phyloP scores from a whole-genome alignment of 345 rosid genomes.

The Euphorbia peplus region DNA sequence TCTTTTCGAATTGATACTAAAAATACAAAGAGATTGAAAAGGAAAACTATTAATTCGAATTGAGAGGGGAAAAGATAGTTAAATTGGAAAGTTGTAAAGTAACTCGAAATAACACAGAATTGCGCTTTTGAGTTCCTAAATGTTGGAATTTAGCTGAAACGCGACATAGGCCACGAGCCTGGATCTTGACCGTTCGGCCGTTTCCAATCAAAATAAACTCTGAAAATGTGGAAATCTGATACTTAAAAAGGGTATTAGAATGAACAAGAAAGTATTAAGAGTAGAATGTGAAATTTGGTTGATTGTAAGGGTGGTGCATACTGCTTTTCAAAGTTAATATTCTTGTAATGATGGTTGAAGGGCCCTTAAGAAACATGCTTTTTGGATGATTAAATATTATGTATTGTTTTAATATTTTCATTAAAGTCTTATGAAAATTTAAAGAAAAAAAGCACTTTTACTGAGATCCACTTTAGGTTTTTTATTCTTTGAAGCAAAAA shows the following conservation, averaged over 20 bases:
- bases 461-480: constrained; percentile 15
- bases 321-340: constrained; percentile 29
- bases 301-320: background rate
- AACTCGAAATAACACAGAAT: no score
- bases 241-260: background rate
- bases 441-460: constrained; percentile 26
- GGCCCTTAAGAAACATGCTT: constrained; percentile 42
- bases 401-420: constrained; percentile 16
- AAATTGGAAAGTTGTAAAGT: no score
- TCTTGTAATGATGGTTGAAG: constrained; percentile 32
- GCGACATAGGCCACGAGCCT: no score
- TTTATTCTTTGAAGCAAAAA: constrained; percentile 9
- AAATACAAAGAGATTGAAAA: no score
- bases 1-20: no score
- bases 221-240: background rate
- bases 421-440: constrained; percentile 25
- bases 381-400: constrained; percentile 30
- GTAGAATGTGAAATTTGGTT: constrained; percentile 4
- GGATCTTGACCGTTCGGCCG: no score
- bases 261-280: no score
- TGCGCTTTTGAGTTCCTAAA: no score
- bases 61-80: no score
- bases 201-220: background rate
- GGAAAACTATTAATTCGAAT: no score
- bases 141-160: no score